These are phyloP conservation scores for Candida dubliniensis DNA, from an alignment of 1,139 yeast genomes.

Conservation along the genomic window DNA sequence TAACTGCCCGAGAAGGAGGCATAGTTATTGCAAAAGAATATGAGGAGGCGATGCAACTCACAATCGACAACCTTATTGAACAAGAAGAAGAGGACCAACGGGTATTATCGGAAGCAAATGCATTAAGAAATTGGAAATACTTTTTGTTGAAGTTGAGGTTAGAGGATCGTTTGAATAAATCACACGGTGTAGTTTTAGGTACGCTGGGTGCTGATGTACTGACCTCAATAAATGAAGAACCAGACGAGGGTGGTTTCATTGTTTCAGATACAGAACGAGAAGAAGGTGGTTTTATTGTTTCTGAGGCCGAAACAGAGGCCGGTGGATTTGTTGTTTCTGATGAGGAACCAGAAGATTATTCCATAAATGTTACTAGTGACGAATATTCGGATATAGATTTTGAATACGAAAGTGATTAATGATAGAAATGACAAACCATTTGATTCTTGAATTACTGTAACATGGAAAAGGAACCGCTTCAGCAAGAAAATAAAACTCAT, in stretches of 20 bases:
- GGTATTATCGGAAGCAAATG: conserved; percentile 46
- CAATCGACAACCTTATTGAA: conserved; percentile 55
- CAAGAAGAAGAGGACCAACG: conserved; percentile 53
- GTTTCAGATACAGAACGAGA: conserved; percentile 2
- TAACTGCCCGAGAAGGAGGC: conserved; percentile 73
- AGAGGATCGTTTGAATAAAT: conserved; percentile 59
- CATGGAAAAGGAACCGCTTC: too few species aligned
- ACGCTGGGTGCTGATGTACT: conserved; percentile 8
- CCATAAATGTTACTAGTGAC: conserved; percentile 1
- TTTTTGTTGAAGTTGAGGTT: conserved; percentile 73
- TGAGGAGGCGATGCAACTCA: conserved; percentile 63
- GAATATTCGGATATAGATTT: conserved; percentile 11
- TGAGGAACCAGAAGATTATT: conserved; percentile 6
- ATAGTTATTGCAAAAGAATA: conserved; percentile 67
- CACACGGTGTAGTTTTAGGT: conserved; percentile 58
- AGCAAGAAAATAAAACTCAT: too few species aligned
- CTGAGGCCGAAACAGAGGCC: conserved; percentile 4
- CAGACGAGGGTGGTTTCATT: conserved; percentile 1
- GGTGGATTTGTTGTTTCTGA: background rate
- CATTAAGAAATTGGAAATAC: conserved; percentile 71
- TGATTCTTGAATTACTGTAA: too few species aligned
- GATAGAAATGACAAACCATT: too few species aligned
- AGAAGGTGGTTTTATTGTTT: background rate
- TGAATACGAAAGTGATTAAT: conserved; percentile 14
- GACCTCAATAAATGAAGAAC: background rate